Evolutionary conservation across 2,329 filamentous ascomycete species (phyloP), one percentile per base, ranked within the genome.

Genomic region (Mollisiaceae sp.): DNA sequence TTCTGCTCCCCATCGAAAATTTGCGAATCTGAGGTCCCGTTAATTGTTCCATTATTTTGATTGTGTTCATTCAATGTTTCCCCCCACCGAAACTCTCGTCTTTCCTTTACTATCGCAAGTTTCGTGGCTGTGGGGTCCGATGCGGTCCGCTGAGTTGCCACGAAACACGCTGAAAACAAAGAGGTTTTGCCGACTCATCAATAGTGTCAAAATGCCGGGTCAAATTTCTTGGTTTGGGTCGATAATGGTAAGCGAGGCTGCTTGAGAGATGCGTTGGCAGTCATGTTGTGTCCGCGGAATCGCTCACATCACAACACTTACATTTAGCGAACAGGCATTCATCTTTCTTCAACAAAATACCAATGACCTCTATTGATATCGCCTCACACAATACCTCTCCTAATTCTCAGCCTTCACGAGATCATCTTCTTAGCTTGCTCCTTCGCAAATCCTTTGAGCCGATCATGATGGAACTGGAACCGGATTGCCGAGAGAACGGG

Each of bases 161-260:
- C 41, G 45, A 50, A 50, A 50, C 6, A 50, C 45, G 45, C n/a
- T n/a, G 8, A 22, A 20, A 50, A 50, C 45, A 50, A 22, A n/a
- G 20, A 24, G 45, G 8, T 50, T 18, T 50, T 18, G 50, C 18
- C 3, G 50, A n/a, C 27, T 54, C 24, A 62, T 62, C 60, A 62
- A 62, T 62, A 62, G 38, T 11, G 9, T 62, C 50, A 62, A 39
- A 14, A 24, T 43, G 24, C 41, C 35, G 47, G 32, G 41, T 27
- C 24, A 20, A 41, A 45, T 54, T 54, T 27, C 8, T 18, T 52
- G 38, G 38, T 41, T 32, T 55, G 50, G 47, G 18, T 27, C 38
- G 47, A 35, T 43, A 56, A 54, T 56, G 47, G 50, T 62, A 62
- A 62, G 60, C 60, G 60, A 62, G 38, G 14, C 27, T 54, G 50